These are phyloP conservation scores for Aspergillus carlsbadensis DNA, from an alignment of 495 filamentous ascomycete genomes.

Conservation along the genomic window DNA sequence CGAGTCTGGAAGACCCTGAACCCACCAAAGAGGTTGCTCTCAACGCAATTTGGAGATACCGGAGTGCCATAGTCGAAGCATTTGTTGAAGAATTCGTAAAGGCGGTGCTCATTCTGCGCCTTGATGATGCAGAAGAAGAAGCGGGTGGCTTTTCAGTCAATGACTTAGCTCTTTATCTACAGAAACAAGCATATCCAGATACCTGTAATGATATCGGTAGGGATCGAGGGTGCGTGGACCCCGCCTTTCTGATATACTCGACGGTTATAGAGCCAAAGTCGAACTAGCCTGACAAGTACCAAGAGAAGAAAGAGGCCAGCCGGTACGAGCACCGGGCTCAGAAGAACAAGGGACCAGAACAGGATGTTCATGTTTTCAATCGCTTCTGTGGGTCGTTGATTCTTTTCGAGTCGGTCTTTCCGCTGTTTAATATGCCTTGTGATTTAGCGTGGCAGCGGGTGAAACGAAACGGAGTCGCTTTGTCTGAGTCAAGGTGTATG, in stretches of 20 bases:
- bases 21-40: slow-evolving; percentile 6
- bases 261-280: slow-evolving; percentile 4
- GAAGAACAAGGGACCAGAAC: background rate
- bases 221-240: background rate
- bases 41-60: slow-evolving; percentile 10
- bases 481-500: slow-evolving; percentile 1
- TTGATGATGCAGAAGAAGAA: slow-evolving; percentile 4
- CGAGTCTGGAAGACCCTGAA: slow-evolving; percentile 5
- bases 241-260: slow-evolving; percentile 7
- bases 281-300: background rate
- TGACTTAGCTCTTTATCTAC: background rate
- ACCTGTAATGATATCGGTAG: slow-evolving; percentile 11
- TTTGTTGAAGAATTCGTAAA: slow-evolving; percentile 1
- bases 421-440: background rate
- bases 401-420: too few relatives aligned
- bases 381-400: background rate
- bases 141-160: slow-evolving; percentile 2
- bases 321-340: slow-evolving; percentile 1
- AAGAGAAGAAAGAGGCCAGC: background rate
- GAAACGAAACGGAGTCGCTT: background rate
- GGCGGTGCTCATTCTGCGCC: slow-evolving; percentile 4
- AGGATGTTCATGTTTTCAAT: background rate
- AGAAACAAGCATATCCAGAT: background rate
- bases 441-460: background rate
- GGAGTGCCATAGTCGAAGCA: slow-evolving; percentile 1